phyloP scores from a whole-genome alignment of 2,329 filamentous ascomycete genomes.

The Colletotrichum lini region DNA sequence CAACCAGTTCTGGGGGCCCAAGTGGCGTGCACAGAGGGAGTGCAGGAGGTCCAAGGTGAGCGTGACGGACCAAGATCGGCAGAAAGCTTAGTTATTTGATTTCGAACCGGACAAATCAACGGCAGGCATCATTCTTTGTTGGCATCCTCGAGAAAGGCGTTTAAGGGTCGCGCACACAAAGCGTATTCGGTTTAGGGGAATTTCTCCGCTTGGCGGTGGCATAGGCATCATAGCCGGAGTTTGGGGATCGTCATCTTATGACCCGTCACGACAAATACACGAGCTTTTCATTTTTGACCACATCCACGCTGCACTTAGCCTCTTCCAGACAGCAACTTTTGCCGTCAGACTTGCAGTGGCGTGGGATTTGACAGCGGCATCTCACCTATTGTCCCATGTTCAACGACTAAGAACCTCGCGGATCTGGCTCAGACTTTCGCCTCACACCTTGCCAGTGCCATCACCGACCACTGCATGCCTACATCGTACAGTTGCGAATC shows the following conservation, averaged over 20 bases:
- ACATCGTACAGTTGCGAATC: background rate
- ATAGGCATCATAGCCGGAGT: background rate
- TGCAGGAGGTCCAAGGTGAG: slow-evolving; percentile 4
- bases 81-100: slow-evolving; percentile 8
- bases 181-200: background rate
- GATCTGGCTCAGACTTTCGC: background rate
- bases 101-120: background rate
- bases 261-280: background rate
- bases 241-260: background rate
- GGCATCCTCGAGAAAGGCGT: background rate
- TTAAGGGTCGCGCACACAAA: background rate
- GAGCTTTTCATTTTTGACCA: background rate
- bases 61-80: slow-evolving; percentile 18
- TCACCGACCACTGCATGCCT: background rate
- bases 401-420: background rate
- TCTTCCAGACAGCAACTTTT: background rate
- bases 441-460: background rate
- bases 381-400: background rate
- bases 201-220: too few species aligned
- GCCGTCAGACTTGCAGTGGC: background rate
- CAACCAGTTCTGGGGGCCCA: slow-evolving; percentile 38
- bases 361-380: background rate
- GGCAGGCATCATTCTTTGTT: background rate
- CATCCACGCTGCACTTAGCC: background rate
- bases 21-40: slow-evolving; percentile 36